These are phyloP conservation scores for Metarhizium humberi DNA, from an alignment of 2,329 filamentous ascomycete genomes.

Conservation along the genomic window DNA sequence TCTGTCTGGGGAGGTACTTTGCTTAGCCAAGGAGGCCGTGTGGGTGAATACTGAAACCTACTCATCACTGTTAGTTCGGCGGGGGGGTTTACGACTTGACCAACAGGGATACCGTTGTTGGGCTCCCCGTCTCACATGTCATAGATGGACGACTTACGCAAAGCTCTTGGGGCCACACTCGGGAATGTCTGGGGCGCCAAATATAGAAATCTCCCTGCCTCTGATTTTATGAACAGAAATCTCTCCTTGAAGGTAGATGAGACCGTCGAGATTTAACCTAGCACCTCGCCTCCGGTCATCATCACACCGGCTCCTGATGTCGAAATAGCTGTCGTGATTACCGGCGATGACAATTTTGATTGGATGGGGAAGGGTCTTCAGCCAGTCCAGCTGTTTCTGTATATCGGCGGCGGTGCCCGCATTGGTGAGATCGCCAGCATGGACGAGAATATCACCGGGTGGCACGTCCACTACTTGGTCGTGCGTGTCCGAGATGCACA, in stretches of 20 bases:
- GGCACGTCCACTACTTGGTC: slow-evolving; percentile 54
- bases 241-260: slow-evolving; percentile 69
- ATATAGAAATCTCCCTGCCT: slow-evolving; percentile 49
- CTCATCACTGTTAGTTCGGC: not conserved
- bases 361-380: slow-evolving; percentile 60
- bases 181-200: slow-evolving; percentile 75
- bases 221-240: slow-evolving; percentile 54
- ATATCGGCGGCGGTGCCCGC: slow-evolving; percentile 63
- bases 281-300: slow-evolving; percentile 44
- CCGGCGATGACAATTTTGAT: slow-evolving; percentile 79
- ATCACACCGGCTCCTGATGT: slow-evolving; percentile 49
- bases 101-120: not conserved
- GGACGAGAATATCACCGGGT: slow-evolving; percentile 74
- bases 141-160: slow-evolving; percentile 33
- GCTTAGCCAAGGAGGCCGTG: slow-evolving; percentile 60
- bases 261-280: slow-evolving; percentile 52
- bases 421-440: slow-evolving; percentile 78
- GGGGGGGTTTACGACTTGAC: not conserved
- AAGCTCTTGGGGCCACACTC: slow-evolving; percentile 61
- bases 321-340: slow-evolving; percentile 85
- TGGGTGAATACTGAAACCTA: slow-evolving; percentile 63
- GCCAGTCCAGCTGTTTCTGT: slow-evolving; percentile 78
- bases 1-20: slow-evolving; percentile 65
- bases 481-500: slow-evolving; percentile 90
- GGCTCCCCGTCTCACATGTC: too few species aligned